Base-by-base conservation (phyloP, 768 basidiomycete genomes). In the Auricularia cornea region DNA sequence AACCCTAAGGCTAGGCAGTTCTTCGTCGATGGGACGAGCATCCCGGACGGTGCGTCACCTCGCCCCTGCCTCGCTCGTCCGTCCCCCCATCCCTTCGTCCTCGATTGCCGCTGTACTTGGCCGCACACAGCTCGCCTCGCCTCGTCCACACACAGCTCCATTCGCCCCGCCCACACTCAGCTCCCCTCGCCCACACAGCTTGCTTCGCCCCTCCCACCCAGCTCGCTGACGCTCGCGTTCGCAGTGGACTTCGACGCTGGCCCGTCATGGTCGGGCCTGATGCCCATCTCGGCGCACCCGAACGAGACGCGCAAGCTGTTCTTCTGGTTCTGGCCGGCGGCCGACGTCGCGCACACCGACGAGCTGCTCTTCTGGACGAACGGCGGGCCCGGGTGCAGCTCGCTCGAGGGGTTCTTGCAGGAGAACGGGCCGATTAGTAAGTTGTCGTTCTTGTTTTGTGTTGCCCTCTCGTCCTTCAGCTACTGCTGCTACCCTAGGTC, bases 241-340 rank as follows among this genome's bases (percentile, higher is more conserved):
- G 1, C 59, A 75, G 75, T 77, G 0, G 67, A 72, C 60, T 76
- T 76, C 65, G 76, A 76, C 62, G 73, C 72, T 1, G 76, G 76
- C 20, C 73, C 72, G 16, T 74, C 73, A 3, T 71, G 68, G 69
- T 65, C 72, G 2, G 70, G 68, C n/a, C 65, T 71, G 20, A 67
- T 70, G 67, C 76, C 76, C 4, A 75, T 73, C 48, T 74, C 70
- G 4, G 64, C 59, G 6, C 48, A 64, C 54, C 54, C 60, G 1
- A 63, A 72, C 75, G 83, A 83, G 31, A 83, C 83, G 3, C 79
- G 83, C 29, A 80, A 81, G 78, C 35, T 63, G 28, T 63, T 63
- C 63, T 59, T 31, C 33, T 73, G 73, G 72, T 72, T 74, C 60
- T 75, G 74, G 73, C 74, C 73, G 2, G 71, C 74, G 4, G 72